Conservation (phyloP, 495 filamentous ascomycete genomes). For the Lepidopterella palustris region DNA sequence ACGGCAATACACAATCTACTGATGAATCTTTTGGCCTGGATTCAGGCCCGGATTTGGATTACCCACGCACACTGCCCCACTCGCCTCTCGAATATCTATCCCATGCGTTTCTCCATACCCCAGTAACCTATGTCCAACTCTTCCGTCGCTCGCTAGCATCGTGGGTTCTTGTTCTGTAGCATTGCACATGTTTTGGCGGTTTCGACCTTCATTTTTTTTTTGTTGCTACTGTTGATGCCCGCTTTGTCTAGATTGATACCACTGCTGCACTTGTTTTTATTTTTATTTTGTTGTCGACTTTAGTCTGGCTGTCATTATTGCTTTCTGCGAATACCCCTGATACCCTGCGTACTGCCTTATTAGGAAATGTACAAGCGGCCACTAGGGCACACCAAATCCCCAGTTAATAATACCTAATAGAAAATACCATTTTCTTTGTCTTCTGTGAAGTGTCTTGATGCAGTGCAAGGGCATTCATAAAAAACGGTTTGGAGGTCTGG, state of each 20-base stretch:
- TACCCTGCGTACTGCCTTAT: constrained; percentile 31
- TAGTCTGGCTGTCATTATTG: constrained; percentile 22
- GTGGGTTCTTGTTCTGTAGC: constrained; percentile 11
- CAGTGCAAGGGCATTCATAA: too few relatives aligned
- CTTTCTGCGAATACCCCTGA: constrained; percentile 31
- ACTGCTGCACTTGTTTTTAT: constrained; percentile 30
- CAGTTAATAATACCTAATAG: constrained; percentile 30
- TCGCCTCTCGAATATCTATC: constrained; percentile 10
- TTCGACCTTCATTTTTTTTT: constrained; percentile 10
- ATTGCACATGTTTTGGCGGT: constrained; percentile 20
- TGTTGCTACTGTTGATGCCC: constrained; percentile 18
- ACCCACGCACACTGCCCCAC: constrained; percentile 12
- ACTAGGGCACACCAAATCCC: constrained; percentile 18
- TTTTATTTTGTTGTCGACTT: constrained; percentile 11
- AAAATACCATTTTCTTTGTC: constrained; percentile 22
- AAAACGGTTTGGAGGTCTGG: too few relatives aligned
- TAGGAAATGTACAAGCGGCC: constrained; percentile 31
- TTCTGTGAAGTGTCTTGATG: not conserved
- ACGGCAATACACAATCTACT: constrained; percentile 15
- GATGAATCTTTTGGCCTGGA: constrained; percentile 16
- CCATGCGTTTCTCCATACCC: not conserved
- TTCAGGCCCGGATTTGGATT: constrained; percentile 19
- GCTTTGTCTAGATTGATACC: constrained; percentile 34
- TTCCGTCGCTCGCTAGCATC: constrained; percentile 22
- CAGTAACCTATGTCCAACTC: constrained; percentile 14